Evolutionary conservation across 2,329 filamentous ascomycete species (phyloP), one percentile per base, ranked within the genome.

Genomic region (Aspergillus bombycis): DNA sequence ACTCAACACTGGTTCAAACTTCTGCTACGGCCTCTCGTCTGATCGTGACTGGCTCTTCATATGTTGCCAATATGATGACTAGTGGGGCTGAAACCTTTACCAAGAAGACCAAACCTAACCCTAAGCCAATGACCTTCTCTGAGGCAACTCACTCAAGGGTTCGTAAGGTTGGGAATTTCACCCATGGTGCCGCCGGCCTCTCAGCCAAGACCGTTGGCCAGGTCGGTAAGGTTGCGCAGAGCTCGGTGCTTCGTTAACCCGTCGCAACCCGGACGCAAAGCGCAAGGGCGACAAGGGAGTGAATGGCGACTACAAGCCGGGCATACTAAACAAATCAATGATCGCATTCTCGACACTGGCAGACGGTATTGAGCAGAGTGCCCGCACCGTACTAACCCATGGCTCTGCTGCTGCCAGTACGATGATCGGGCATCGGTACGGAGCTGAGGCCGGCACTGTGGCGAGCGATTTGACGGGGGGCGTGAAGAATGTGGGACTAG

Each of bases 291-390:
- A 91, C 63, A 86, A 89, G 63, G 87, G 94, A 65, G 92, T 92
- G 88, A 58, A 83, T 85, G 4, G 78, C 83, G 79, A 82, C 21
- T 96, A 95, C 80, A 97, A 97, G 79, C 94, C 95, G 0, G 94
- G 95, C 6, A 81, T 99, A 34, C 81, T 99, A 68, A 99, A 99
- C 81, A 97, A 97, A 84, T 93, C 90, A 66, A 83, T 99, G 82
- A 98, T 99, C 82, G 95, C 95, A 0, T 98, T 98, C 77, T 93
- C 91, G 45, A 99, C 95, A 2, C 88, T 99, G 52, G 92, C 93
- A 28, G 95, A 99, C 72, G 95, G 95, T 43, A 91, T 98, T 63
- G 94, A 97, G 69, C 90, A 96, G 70, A 91, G 92, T 1, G 91
- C 93, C 1, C 90, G 90, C 59, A 91, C 88, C 66, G 82, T 99